A percentile compares a stretch with the other conserved stretches of the same genome.
Evolutionary conservation across 78 protist genomes (phyloP).

Genomic region (Dictyostelium intermedium): DNA sequence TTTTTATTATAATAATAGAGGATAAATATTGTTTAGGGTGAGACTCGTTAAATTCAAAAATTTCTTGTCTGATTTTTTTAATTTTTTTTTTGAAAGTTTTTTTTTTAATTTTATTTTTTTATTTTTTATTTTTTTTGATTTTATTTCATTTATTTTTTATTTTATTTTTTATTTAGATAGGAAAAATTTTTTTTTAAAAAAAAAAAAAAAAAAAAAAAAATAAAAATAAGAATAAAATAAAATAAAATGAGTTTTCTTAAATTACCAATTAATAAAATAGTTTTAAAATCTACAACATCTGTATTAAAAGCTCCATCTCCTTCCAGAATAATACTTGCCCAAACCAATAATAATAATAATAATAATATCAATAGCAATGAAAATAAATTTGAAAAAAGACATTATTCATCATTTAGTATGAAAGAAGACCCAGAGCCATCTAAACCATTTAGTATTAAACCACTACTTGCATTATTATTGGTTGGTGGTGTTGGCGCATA

Average conservation of each 20-base stretch:
- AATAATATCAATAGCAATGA: not conserved
- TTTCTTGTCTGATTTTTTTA: not conserved
- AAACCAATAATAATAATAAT: not conserved
- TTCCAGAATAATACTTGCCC: not conserved
- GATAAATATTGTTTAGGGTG: too few species aligned
- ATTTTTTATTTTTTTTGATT: not conserved
- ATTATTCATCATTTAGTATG: slow-evolving; percentile 12
- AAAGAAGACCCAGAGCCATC: not conserved
- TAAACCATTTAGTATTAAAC: not conserved
- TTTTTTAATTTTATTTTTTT: not conserved
- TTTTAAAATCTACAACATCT: not conserved
- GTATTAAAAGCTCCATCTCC: not conserved
- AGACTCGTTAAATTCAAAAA: too few species aligned
- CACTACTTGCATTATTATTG: not conserved
- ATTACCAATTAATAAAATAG: not conserved
- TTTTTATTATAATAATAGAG: too few species aligned
- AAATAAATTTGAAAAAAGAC: not conserved
- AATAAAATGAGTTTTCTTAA: not conserved
- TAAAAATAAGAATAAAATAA: not conserved
- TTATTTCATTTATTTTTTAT: not conserved
- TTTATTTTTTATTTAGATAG: not conserved
- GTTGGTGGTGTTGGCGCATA: not conserved
- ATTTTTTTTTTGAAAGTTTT: not conserved
- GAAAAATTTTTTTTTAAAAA: not conserved
- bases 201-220: not conserved